Evolutionary conservation across 1,284 basidiomycete species (phyloP).

Genomic region (Papiliotrema nemorosa): DNA sequence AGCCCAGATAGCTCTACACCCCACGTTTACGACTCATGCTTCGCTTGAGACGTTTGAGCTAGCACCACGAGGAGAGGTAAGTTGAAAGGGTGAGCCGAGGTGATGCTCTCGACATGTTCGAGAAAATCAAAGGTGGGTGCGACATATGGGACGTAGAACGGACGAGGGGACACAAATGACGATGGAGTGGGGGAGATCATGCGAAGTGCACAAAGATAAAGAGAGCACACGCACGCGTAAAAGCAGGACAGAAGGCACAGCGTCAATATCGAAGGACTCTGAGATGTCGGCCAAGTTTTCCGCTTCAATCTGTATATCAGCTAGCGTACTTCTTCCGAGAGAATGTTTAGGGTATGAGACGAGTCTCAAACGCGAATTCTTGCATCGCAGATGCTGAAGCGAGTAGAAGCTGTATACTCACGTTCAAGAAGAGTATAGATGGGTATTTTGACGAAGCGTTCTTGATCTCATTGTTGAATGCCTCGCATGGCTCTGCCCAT

Average conservation of each 20-base stretch:
- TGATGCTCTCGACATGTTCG: too few relatives aligned
- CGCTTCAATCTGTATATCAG: slow-evolving; percentile 70
- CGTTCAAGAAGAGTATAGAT: slow-evolving; percentile 68
- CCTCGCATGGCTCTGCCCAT: slow-evolving; percentile 84
- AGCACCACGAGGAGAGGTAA: too few relatives aligned
- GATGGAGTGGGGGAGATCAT: background rate
- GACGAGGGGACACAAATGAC: background rate
- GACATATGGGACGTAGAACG: too few relatives aligned
- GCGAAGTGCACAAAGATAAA: background rate
- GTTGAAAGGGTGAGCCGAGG: too few relatives aligned
- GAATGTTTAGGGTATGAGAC: background rate
- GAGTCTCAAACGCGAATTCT: too few relatives aligned
- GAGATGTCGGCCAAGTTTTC: slow-evolving; percentile 83
- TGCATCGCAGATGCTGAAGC: background rate
- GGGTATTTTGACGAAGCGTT: slow-evolving; percentile 71
- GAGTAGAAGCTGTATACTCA: slow-evolving; percentile 41
- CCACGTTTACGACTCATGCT: too few relatives aligned
- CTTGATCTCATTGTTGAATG: slow-evolving; percentile 73
- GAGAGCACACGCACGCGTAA: slow-evolving; percentile 60
- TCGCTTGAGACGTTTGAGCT: too few relatives aligned
- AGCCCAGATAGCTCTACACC: too few relatives aligned
- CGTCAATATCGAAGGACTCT: slow-evolving; percentile 88
- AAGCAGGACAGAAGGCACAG: slow-evolving; percentile 82
- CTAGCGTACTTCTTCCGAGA: too few relatives aligned
- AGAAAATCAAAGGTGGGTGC: too few relatives aligned